Base-by-base conservation (phyloP, 352 stramenopile genomes). In the Phytophthora hibernalis region DNA sequence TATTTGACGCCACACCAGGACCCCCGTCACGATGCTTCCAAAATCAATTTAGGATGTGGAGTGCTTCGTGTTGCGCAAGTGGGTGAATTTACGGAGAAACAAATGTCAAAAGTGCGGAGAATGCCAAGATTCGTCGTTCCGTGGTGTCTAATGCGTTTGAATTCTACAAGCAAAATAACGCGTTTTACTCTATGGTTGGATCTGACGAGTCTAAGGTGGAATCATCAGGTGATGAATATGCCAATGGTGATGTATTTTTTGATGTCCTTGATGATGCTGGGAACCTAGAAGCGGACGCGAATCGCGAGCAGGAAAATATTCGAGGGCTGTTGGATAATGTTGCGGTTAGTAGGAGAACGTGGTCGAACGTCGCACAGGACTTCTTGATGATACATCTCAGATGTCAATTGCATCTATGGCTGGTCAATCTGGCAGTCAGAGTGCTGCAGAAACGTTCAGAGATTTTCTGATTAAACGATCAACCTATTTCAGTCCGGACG, bases 131-230 rank as follows among this genome's bases (percentile, higher is more conserved):
- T 37, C 31, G 31, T 28, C 24, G 24, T 28, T 28, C 24, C 24
- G 24, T 28, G 5, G 8, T 37, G 31, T 37, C 2, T 10, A 13
- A 37, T 10, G 31, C 11, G 8, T 15, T 37, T 10, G 8, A 10
- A 37, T 59, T 59, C 35, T 59, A 59, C 52, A 59, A 48, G 37
- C 5, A 42, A 0, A 59, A 49, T 26, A 59, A 43, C 5, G 3
- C 35, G 13, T 31, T 54, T 11, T 42, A 54, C 28, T 38, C 26
- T 13, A 37, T 10, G 8, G 12, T 9, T 37, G 24, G 24, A 28
- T 28, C 5, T 28, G 24, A 2, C 5, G 24, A 28, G 24, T 28
- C 24, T 28, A 28, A 28, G 2, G 5, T 5, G 24, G 24, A 28
- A 28, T 37, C 6, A 11, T 37, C 31, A 11, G 6, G 12, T 3